phyloP scores from a whole-genome alignment of 371 early-diverging fungal species.

The Coemansia sp. region DNA sequence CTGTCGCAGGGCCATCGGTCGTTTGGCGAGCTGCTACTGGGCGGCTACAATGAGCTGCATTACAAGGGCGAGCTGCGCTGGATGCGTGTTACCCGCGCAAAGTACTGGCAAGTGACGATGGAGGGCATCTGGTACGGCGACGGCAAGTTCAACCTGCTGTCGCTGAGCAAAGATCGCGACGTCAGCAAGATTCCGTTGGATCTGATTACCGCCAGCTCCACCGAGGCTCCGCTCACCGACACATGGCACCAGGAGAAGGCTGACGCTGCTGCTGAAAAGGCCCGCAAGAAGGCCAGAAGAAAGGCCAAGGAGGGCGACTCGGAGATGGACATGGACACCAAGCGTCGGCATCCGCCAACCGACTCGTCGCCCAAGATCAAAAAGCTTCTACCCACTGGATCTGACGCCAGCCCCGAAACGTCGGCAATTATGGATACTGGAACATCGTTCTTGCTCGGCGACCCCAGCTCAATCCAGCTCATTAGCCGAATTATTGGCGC shows the following conservation, averaged over 20 bases:
- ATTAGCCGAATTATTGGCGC: conserved; percentile 51
- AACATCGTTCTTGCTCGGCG: conserved; percentile 51
- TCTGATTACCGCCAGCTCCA: conserved; percentile 1
- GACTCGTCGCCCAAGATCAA: conserved; percentile 42
- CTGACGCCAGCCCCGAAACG: conserved; percentile 24
- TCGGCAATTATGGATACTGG: conserved; percentile 52
- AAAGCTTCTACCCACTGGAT: conserved; percentile 26
- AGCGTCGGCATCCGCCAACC: conserved; percentile 19
- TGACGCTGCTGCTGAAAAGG: conserved; percentile 23
- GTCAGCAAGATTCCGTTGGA: conserved; percentile 31
- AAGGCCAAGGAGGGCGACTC: conserved; percentile 27
- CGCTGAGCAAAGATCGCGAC: conserved; percentile 45
- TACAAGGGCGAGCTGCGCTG: conserved; percentile 58
- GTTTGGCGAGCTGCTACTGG: conserved; percentile 67
- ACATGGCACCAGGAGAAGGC: conserved; percentile 9
- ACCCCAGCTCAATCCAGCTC: conserved; percentile 38
- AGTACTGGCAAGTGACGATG: conserved; percentile 56
- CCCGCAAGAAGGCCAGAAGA: conserved; percentile 16
- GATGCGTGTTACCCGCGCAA: conserved; percentile 54
- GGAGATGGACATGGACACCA: conserved; percentile 18
- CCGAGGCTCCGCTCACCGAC: too few species aligned
- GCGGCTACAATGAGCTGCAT: conserved; percentile 61
- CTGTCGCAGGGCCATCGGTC: conserved; percentile 55
- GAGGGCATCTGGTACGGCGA: conserved; percentile 50
- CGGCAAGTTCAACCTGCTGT: conserved; percentile 41